Base-by-base conservation (phyloP, 2,329 filamentous ascomycete species). In the Alternaria arborescens region DNA sequence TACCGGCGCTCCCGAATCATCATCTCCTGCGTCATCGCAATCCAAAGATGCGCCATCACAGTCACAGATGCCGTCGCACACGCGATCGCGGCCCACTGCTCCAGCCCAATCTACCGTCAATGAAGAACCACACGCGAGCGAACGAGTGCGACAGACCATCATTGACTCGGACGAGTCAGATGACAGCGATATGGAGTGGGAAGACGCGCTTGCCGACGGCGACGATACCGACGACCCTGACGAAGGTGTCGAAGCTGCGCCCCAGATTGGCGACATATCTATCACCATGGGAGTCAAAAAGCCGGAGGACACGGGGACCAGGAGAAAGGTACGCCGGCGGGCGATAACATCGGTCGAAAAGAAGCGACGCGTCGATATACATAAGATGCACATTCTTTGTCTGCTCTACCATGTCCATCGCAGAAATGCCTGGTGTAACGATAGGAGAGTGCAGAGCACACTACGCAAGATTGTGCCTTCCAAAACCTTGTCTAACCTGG, bases 361-460 rank as follows among this genome's bases (percentile, higher is more conserved):
- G 64, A 85, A 83, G 47, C 74, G 84, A 30, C 87, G 94, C 20
- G 76, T 95, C 30, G 86, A 92, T 52, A 84, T 93, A n/a, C 95
- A 99, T 78, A 97, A 94, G 78, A 83, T 89, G 62, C 94, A 99
- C 79, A 67, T 98, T 0, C 81, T 97, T 14, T 97, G 92, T 74
- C 83, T 99, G 2, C 79, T 99, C 16, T 87, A 88, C 10, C 92
- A 98, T 77, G 85, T 89, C 16, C 86, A 91, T 66, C 83, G 88
- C 58, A 88, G 94, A 56, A 99, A 98, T 73, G 82, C 86, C 55
- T 97, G 94, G 93, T 97, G 94, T 79, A 97, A 97, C 71, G 90
- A 94, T 73, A 70, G 81, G 14, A 80, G 85, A 58, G 86, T 91
- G 8, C 92, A 97, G 73, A 84, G 82, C 66, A 68, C 66, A 11